A percentile compares a stretch with the other conserved stretches of the same genome.
Evolutionary conservation across 169 alveolate species (phyloP).

Genomic region (Amoebophrya sp.): DNA sequence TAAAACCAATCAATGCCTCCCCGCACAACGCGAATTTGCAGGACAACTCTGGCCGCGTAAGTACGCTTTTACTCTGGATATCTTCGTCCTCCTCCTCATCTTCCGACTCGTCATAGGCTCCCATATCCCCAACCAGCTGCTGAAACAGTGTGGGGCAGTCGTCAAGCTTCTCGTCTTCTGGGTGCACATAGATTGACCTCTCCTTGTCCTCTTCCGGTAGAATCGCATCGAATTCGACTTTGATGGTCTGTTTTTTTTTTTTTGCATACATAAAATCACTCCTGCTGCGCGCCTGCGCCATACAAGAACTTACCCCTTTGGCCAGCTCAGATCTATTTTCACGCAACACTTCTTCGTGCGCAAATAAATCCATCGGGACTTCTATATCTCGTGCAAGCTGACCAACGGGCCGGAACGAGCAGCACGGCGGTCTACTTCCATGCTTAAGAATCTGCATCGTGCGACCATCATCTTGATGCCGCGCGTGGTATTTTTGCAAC

Average conservation of each 20-base stretch:
- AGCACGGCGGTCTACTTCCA: not conserved
- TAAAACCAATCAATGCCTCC: too few relatives aligned
- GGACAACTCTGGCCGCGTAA: too few relatives aligned
- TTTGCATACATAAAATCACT: too few relatives aligned
- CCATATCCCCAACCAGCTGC: slow-evolving; percentile 14
- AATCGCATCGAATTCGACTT: not conserved
- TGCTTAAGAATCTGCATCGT: not conserved
- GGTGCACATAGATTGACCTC: slow-evolving; percentile 1
- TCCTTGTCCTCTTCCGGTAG: not conserved
- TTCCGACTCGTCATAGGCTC: not conserved
- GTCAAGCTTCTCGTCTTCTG: slow-evolving; percentile 26
- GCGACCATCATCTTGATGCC: not conserved
- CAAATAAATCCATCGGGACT: not conserved
- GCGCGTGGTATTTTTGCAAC: not conserved
- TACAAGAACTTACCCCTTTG: too few relatives aligned
- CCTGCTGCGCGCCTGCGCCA: too few relatives aligned
- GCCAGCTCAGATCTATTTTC: too few relatives aligned
- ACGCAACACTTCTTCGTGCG: not conserved
- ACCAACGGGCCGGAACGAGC: not conserved
- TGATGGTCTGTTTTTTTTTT: not conserved
- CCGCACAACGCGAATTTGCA: too few relatives aligned
- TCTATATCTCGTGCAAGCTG: not conserved
- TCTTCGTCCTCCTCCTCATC: not conserved
- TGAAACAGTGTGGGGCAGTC: slow-evolving; percentile 8
- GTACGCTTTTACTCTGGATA: not conserved